These are phyloP conservation scores for Aspergillus wentii DNA, from an alignment of 495 filamentous ascomycete species.

Conservation along the genomic window DNA sequence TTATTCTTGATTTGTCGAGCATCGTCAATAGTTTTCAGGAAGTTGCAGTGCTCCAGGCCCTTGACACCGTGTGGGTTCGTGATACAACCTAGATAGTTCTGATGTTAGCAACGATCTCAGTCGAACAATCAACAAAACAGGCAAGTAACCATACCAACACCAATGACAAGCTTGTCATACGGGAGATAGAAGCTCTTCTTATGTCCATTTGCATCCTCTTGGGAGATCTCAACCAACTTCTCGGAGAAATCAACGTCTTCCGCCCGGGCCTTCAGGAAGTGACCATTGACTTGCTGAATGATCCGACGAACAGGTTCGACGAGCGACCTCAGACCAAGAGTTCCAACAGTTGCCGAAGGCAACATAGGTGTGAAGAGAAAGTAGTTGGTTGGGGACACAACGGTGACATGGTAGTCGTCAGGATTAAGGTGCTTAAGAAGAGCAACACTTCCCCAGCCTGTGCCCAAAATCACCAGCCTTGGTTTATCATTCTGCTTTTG, in stretches of 20 bases:
- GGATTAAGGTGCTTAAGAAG: conserved; percentile 86
- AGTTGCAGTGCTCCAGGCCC: conserved; percentile 89
- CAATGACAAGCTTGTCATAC: conserved; percentile 97
- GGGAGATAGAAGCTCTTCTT: conserved; percentile 84
- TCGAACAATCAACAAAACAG: too few relatives aligned
- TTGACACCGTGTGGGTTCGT: conserved; percentile 96
- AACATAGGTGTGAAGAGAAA: conserved; percentile 98
- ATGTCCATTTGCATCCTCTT: conserved; percentile 64
- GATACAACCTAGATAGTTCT: conserved; percentile 62
- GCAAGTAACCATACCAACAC: conserved; percentile 71
- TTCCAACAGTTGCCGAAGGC: conserved; percentile 93
- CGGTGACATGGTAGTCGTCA: conserved; percentile 89
- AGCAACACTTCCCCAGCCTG: conserved; percentile 92
- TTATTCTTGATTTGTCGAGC: conserved; percentile 83
- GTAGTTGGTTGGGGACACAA: conserved; percentile 91
- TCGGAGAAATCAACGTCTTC: conserved; percentile 86
- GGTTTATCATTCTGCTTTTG: conserved; percentile 75
- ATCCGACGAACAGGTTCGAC: conserved; percentile 91
- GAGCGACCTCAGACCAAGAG: conserved; percentile 81
- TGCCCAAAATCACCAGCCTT: conserved; percentile 84
- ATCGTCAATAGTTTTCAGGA: conserved; percentile 90
- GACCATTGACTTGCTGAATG: conserved; percentile 68
- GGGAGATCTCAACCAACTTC: conserved; percentile 82
- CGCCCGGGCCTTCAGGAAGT: conserved; percentile 83
- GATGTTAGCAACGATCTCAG: too few relatives aligned